Evolutionary conservation across 306 rosid species (phyloP).

Genomic region (Lagenaria siceraria): DNA sequence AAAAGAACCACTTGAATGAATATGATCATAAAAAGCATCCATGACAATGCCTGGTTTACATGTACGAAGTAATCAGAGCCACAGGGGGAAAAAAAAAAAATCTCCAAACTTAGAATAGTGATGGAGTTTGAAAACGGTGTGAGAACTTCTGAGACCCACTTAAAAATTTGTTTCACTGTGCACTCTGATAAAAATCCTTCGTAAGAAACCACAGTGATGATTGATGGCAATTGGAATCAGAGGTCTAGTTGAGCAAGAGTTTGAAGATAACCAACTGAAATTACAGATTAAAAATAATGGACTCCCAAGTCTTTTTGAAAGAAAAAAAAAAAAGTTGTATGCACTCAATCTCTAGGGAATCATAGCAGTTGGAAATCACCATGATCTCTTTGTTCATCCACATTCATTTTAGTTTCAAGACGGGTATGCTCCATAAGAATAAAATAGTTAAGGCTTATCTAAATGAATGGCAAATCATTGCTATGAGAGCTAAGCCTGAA

Average conservation of each 20-base stretch:
- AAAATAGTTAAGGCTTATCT: background rate
- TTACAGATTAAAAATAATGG: background rate
- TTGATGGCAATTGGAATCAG: background rate
- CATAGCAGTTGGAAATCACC: too few species aligned
- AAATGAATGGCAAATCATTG: background rate
- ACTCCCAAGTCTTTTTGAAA: background rate
- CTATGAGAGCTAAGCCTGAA: background rate
- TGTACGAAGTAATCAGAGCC: background rate
- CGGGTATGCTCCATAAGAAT: background rate
- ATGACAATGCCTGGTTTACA: background rate
- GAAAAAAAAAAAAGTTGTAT: background rate
- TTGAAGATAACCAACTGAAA: background rate
- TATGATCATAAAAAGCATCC: background rate
- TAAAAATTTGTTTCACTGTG: background rate
- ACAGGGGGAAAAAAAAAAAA: background rate
- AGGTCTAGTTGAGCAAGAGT: background rate
- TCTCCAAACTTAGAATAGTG: background rate
- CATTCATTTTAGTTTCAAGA: background rate
- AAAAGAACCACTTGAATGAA: background rate
- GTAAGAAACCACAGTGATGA: background rate
- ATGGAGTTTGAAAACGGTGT: background rate
- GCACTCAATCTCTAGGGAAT: background rate
- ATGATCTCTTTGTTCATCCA: background rate
- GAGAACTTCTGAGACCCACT: background rate
- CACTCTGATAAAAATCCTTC: background rate